A percentile compares a stretch with the other conserved stretches of the same genome.
These are phyloP conservation scores for Seiridium unicorne DNA, from an alignment of 2,329 filamentous ascomycete genomes.

Conservation along the genomic window DNA sequence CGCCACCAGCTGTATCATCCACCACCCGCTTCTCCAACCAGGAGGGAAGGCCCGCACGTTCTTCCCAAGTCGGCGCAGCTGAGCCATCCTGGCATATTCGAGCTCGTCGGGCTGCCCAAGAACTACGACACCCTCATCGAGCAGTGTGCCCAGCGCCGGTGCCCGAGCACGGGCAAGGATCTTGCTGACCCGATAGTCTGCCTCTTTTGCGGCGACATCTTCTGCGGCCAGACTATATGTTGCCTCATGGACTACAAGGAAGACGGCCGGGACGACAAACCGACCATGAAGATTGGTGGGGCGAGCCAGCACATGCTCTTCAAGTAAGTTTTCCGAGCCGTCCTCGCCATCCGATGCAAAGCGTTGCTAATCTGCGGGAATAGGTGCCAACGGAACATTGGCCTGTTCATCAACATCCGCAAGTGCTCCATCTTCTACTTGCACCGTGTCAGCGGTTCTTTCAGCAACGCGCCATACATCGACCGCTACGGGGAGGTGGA, in stretches of 20 bases:
- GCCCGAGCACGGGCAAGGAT: slow-evolving; percentile 88
- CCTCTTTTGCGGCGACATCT: slow-evolving; percentile 93
- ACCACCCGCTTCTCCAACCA: slow-evolving; percentile 7
- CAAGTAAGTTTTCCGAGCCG: slow-evolving; percentile 58
- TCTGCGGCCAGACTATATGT: slow-evolving; percentile 92
- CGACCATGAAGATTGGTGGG: slow-evolving; percentile 63
- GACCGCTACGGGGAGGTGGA: slow-evolving; percentile 96
- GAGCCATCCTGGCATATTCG: slow-evolving; percentile 88
- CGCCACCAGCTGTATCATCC: slow-evolving; percentile 53
- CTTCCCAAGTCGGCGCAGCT: slow-evolving; percentile 44
- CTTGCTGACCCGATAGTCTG: slow-evolving; percentile 89
- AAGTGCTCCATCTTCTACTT: slow-evolving; percentile 92
- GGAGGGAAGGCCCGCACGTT: slow-evolving; percentile 7
- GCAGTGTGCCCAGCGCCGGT: slow-evolving; percentile 79
- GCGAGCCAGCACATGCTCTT: slow-evolving; percentile 82
- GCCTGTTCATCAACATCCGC: slow-evolving; percentile 94
- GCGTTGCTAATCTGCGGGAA: neutral
- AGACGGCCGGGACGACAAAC: slow-evolving; percentile 34
- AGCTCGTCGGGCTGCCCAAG: slow-evolving; percentile 87
- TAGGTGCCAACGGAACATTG: slow-evolving; percentile 85
- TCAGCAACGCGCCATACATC: slow-evolving; percentile 85
- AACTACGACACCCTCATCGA: slow-evolving; percentile 92
- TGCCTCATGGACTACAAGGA: slow-evolving; percentile 67
- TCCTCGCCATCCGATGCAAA: neutral
- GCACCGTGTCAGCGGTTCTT: slow-evolving; percentile 79